Percentiles rank a stretch among this genome's conserved stretches.
These are phyloP conservation scores for Scedosporium dehoogii DNA, from an alignment of 2,329 filamentous ascomycete species.

Conservation along the genomic window DNA sequence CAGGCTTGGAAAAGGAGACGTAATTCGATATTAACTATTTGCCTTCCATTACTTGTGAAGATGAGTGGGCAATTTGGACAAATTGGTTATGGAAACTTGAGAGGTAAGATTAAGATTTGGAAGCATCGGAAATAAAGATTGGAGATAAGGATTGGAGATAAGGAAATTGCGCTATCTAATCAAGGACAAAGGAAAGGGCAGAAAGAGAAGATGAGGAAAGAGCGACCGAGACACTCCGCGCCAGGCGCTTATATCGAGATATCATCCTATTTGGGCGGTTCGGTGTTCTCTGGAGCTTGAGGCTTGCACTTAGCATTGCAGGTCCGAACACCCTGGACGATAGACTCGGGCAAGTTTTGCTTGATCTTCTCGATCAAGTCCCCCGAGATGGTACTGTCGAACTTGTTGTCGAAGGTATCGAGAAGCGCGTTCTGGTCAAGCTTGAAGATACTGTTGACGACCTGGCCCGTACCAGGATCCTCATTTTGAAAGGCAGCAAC, in stretches of 20 bases:
- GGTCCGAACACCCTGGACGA: constrained; percentile 41
- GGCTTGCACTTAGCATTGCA: constrained; percentile 21
- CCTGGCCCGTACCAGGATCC: constrained; percentile 41
- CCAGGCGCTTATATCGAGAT: too few species aligned
- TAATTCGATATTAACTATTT: too few species aligned
- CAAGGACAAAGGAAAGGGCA: not conserved
- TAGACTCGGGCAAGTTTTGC: constrained; percentile 27
- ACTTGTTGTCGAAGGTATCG: constrained; percentile 35
- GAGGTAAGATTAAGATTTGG: too few species aligned
- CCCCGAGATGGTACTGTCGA: not conserved
- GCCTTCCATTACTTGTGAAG: too few species aligned
- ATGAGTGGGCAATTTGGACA: too few species aligned
- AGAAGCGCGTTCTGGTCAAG: constrained; percentile 33
- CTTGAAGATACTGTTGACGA: constrained; percentile 39
- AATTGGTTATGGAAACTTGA: too few species aligned
- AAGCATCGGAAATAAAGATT: too few species aligned
- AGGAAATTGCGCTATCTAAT: too few species aligned
- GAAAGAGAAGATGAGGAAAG: not conserved
- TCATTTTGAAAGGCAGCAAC: constrained; percentile 38
- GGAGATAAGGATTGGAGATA: too few species aligned
- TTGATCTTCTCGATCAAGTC: constrained; percentile 29
- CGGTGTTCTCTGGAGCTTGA: not conserved
- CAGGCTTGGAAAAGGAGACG: too few species aligned
- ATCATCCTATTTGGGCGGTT: not conserved
- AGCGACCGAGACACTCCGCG: too few species aligned